Conservation (phyloP, 257 asterid genomes). For the Lavandula angustifolia region DNA sequence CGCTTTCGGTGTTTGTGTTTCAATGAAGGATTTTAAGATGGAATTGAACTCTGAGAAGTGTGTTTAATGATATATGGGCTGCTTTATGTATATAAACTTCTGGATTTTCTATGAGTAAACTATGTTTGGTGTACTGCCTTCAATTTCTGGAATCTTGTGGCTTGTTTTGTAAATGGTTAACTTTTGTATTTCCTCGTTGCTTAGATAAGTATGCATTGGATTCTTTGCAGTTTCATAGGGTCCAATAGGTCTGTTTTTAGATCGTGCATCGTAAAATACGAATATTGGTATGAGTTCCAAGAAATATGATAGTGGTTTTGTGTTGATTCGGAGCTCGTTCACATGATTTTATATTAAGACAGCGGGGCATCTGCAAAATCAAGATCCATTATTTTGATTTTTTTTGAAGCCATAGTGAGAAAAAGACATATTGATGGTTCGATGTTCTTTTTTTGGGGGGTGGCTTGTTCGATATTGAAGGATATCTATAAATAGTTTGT, state of each 20-base stretch:
- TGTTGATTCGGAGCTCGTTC: too few species aligned
- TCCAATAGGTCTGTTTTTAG: too few species aligned
- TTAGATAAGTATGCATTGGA: too few species aligned
- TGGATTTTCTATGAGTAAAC: conserved; percentile 1
- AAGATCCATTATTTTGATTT: not conserved
- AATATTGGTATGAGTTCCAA: too few species aligned
- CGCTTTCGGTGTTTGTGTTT: conserved; percentile 6
- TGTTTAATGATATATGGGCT: conserved; percentile 9
- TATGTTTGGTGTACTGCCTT: not conserved
- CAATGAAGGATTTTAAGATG: conserved; percentile 20
- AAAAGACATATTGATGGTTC: too few species aligned
- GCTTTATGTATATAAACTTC: conserved; percentile 17
- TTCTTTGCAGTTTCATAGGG: too few species aligned
- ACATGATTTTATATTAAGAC: not conserved
- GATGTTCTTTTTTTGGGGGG: not conserved
- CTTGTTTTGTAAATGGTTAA: not conserved
- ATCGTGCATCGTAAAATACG: too few species aligned
- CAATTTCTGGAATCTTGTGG: conserved; percentile 10
- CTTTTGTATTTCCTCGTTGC: not conserved
- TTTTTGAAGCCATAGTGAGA: not conserved
- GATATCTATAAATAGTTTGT: not conserved
- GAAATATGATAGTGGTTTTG: too few species aligned
- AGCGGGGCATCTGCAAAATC: not conserved
- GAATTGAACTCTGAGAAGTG: conserved; percentile 14
- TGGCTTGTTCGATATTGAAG: not conserved